These are phyloP conservation scores for Ganoderma meredithae DNA, from an alignment of 1,284 basidiomycete genomes.

Conservation along the genomic window DNA sequence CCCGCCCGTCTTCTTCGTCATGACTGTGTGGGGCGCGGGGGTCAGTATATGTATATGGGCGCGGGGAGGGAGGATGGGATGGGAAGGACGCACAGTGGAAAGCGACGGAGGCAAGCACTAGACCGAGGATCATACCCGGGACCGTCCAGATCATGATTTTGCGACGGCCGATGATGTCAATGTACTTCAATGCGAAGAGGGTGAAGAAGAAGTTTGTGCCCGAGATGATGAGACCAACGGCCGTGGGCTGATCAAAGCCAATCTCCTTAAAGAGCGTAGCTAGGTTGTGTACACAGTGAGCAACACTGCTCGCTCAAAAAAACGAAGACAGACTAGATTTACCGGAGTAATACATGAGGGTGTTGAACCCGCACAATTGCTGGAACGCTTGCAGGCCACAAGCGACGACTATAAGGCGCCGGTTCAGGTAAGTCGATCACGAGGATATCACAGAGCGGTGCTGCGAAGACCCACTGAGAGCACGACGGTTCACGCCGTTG, in stretches of 20 bases:
- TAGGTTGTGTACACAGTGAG: neutral
- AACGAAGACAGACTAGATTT: too few species aligned
- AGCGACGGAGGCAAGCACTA: conserved; percentile 74
- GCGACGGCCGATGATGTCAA: conserved; percentile 81
- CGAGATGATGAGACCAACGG: conserved; percentile 81
- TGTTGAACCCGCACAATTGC: conserved; percentile 78
- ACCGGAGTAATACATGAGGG: conserved; percentile 75
- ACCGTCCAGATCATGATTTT: conserved; percentile 80
- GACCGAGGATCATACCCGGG: conserved; percentile 80
- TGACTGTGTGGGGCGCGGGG: conserved; percentile 49
- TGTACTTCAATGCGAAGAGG: conserved; percentile 81
- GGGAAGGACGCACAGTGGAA: conserved; percentile 69
- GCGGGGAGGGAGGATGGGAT: neutral
- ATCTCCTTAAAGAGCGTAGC: conserved; percentile 83
- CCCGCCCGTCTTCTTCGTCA: conserved; percentile 75
- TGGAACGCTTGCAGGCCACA: conserved; percentile 86
- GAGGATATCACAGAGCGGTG: neutral
- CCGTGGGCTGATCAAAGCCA: conserved; percentile 83
- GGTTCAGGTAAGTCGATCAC: conserved; percentile 6
- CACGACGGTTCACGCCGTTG: conserved; percentile 70
- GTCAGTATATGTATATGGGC: neutral
- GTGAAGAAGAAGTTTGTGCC: conserved; percentile 87
- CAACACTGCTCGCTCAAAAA: too few species aligned
- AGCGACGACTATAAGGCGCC: conserved; percentile 61
- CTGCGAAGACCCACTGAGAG: conserved; percentile 61